Evolutionary conservation across 345 rosid species (phyloP).

Genomic region (Euphorbia pulcherrima): DNA sequence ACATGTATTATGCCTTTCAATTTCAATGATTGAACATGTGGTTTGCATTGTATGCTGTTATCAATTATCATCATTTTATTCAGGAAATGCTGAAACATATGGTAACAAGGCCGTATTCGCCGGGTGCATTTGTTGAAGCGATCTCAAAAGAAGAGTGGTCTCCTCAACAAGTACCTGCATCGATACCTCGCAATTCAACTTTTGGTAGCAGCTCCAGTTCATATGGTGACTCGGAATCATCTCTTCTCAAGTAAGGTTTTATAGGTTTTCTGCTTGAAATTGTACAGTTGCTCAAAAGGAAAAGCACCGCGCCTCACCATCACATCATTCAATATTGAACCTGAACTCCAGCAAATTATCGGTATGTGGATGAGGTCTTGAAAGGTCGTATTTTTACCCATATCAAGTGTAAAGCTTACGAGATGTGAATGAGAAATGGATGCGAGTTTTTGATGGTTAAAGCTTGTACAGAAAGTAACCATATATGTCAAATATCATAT

Average conservation of each 20-base stretch:
- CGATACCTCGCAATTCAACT: constrained; percentile 46
- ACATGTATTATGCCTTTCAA: background rate
- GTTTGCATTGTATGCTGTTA: background rate
- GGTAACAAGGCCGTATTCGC: constrained; percentile 82
- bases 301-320: background rate
- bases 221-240: background rate
- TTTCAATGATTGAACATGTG: background rate
- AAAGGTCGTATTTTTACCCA: background rate
- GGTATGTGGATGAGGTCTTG: constrained; percentile 1
- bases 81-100: constrained; percentile 72
- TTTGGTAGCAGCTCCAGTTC: constrained; percentile 52
- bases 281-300: background rate
- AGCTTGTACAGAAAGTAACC: constrained; percentile 8
- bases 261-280: background rate
- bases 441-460: background rate
- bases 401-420: background rate
- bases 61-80: constrained; percentile 8
- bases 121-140: constrained; percentile 40
- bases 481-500: background rate
- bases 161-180: constrained; percentile 50
- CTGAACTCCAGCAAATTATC: background rate
- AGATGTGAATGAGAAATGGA: background rate
- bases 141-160: constrained; percentile 51
- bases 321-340: no score
- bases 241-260: background rate